Evolutionary conservation across 1,139 yeast genomes (phyloP), one percentile per base, ranked within the genome.

Genomic region (Meyerozyma guilliermondii): DNA sequence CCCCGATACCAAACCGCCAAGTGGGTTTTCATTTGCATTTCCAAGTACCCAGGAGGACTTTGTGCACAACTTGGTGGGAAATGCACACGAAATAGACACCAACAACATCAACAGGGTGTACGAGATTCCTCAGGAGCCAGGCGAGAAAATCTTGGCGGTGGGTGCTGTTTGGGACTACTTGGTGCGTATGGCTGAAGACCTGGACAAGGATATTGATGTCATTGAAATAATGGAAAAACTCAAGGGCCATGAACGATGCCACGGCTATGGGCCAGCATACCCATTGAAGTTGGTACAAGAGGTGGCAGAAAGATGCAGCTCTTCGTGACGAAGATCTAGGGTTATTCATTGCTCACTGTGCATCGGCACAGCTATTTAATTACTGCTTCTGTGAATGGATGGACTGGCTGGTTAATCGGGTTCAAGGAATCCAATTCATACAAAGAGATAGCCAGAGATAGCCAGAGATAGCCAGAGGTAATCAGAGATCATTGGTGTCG

Each of bases 111-210:
- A 63, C 45, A 63, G 60, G 47, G 65, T 69, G 7, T 71, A 71
- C 46, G 63, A 61, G 34, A 52, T 60, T 11, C 71, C 72, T 1
- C 68, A 65, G 27, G 50, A 51, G 30, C 63, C 70, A 5, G 71
- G 71, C 4, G 43, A 52, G 20, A 75, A 74, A 54, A 69, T 86
- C 46, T 66, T 87, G 47, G 87, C 89, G 0, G 69, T 87, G 1
- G 82, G 88, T 9, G 92, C 92, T 1, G 82, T 86, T 1, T 87
- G 96, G 95, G 92, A 87, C 56, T 84, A 83, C 54, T 59, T 84
- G 36, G 72, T 68, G 48, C 62, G 71, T 14, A 68, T 74, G 46
- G 68, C 71, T n/a, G 71, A 69, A 38, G 71, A 71, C 41, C 58
- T 56, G 34, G 62, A 62, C 40, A 74, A 78, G 46, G 76, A 76